Base-by-base conservation (phyloP, 805 yeast genomes). In the Metschnikowia lunata region DNA sequence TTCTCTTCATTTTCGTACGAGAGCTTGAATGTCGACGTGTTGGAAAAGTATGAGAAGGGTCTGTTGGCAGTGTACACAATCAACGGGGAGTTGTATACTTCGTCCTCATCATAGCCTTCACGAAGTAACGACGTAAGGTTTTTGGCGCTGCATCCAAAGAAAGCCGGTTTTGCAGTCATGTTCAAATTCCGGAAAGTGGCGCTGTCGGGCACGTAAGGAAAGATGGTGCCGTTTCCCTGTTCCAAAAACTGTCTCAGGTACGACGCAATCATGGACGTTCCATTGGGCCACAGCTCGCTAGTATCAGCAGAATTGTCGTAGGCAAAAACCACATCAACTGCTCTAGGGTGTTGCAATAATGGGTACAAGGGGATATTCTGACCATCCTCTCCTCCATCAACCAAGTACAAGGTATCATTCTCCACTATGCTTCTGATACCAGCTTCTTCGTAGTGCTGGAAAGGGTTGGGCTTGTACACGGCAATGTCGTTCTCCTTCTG, bases 321-420 rank as follows among this genome's bases (percentile, higher is more conserved):
- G 1, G 71, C 74, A 52, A 71, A 68, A 14, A 71, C 65, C 15
- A 68, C 65, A 41, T 71, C 75, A n/a, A 69, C 58, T 7, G 51
- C 54, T 45, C 75, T 58, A 18, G 54, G 52, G 1, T 56, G 55
- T 52, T 69, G 74, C 31, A 70, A 61, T 48, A 70, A 61, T 9
- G 75, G 75, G 45, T 64, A 61, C 14, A 69, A 54, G 4, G 75
- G 74, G 8, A 71, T 58, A 39, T 69, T 69, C 43, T 70, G 74
- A n/a, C 47, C 48, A 49, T 70, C 75, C 55, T 68, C 73, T 26
- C 74, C 71, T 6, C 75, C 75, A 46, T 71, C 75, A 1, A 67
- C 74, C 39, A 71, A 57, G 48, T 47, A 64, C 34, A 71, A 57
- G 1, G 70, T 59, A 9, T 63, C 51, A 46, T 66, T 63, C 8